Evolutionary conservation across 352 stramenopile species (phyloP).

Genomic region (Pythium angustatum): DNA sequence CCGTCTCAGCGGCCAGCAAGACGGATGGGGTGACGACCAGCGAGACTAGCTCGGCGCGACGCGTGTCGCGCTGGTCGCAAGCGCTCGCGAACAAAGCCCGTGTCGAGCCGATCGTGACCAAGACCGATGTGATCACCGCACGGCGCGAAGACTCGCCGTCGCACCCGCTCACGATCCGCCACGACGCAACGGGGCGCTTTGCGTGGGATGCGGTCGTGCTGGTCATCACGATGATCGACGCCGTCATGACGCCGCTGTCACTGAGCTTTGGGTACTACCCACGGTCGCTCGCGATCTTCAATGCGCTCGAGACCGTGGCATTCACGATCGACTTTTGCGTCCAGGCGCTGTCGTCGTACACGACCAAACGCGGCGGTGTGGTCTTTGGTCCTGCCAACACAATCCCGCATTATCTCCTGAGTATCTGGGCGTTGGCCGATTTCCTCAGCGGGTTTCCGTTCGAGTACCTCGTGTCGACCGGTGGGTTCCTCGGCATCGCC

Average conservation of each 20-base stretch:
- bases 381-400: constrained; percentile 48
- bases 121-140: background rate
- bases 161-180: constrained; percentile 46
- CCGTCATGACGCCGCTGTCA: constrained; percentile 49
- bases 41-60: too few species aligned
- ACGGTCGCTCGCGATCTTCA: constrained; percentile 31
- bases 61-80: background rate
- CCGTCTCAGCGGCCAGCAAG: too few species aligned
- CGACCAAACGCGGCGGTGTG: constrained; percentile 45
- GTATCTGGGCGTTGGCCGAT: constrained; percentile 55
- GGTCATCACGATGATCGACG: constrained; percentile 52
- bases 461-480: constrained; percentile 43
- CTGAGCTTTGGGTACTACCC: constrained; percentile 52
- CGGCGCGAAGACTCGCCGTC: constrained; percentile 34
- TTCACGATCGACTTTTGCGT: constrained; percentile 64
- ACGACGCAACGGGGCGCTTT: constrained; percentile 43
- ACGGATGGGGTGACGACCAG: too few species aligned
- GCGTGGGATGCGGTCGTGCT: constrained; percentile 62
- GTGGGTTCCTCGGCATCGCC: constrained; percentile 57
- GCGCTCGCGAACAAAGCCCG: background rate
- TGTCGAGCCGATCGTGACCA: constrained; percentile 1
- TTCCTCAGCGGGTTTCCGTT: constrained; percentile 74
- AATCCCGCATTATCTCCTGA: constrained; percentile 49
- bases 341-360: constrained; percentile 60
- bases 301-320: constrained; percentile 40